Percentiles rank a stretch among this genome's conserved stretches.
These are phyloP conservation scores for Carex pumila DNA, from an alignment of 176 grass and related monocot genomes.

Conservation along the genomic window DNA sequence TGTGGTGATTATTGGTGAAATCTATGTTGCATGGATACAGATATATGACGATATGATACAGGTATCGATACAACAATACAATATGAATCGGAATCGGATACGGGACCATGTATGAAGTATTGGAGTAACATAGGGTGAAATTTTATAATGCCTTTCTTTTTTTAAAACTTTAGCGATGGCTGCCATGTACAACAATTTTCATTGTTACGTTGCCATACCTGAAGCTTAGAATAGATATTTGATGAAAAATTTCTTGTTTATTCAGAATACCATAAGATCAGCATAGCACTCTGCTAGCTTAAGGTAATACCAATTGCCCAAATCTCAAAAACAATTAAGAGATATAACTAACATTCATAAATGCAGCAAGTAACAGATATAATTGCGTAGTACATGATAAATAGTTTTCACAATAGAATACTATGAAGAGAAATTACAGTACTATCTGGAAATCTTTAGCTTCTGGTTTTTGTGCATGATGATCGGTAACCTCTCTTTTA, in stretches of 20 bases:
- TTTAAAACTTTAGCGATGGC: no score
- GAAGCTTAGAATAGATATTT: background rate
- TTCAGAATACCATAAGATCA: background rate
- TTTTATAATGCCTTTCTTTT: no score
- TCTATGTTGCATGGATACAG: no score
- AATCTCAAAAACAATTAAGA: background rate
- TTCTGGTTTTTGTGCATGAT: slow-evolving; percentile 61
- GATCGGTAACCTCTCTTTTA: slow-evolving; percentile 55
- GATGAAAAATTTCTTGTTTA: background rate
- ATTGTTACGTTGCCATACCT: background rate
- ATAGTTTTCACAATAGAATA: background rate
- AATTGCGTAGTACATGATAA: background rate
- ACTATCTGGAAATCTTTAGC: slow-evolving; percentile 48
- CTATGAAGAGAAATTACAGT: background rate
- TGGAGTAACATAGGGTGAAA: no score
- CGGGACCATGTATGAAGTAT: no score
- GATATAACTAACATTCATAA: background rate
- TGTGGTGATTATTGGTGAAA: slow-evolving; percentile 91
- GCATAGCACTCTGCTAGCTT: background rate
- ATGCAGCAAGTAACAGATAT: background rate
- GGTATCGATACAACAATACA: no score
- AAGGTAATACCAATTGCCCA: background rate
- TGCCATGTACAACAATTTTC: background rate
- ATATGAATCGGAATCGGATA: no score
- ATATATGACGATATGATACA: no score